Evolutionary conservation across 2,329 filamentous ascomycete genomes (phyloP).

Genomic region (Penicillium sp.): DNA sequence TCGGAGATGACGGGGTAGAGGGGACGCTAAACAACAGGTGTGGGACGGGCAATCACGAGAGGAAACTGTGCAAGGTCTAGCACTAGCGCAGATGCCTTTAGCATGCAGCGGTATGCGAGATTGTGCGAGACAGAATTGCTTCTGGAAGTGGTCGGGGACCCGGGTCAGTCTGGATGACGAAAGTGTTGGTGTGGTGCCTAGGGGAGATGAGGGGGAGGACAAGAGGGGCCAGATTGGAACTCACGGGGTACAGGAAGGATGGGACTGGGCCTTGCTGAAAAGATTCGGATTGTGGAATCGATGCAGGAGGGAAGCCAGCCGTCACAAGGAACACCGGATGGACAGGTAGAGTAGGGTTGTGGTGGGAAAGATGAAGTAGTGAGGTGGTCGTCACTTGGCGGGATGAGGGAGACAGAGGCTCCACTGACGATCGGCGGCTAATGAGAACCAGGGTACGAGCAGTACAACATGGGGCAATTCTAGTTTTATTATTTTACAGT

Average conservation of each 20-base stretch:
- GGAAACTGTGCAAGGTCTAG: conserved; percentile 25
- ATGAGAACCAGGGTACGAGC: conserved; percentile 26
- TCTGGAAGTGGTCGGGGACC: conserved; percentile 11
- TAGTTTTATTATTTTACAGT: too few relatives aligned
- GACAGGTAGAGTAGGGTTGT: conserved; percentile 4
- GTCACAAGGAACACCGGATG: conserved; percentile 9
- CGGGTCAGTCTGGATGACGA: conserved; percentile 33
- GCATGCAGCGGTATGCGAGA: conserved; percentile 21
- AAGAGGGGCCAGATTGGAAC: conserved; percentile 18
- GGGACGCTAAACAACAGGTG: conserved; percentile 13
- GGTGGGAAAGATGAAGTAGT: conserved; percentile 18
- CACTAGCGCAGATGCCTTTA: conserved; percentile 23
- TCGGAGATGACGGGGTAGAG: conserved; percentile 20
- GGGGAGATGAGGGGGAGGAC: conserved; percentile 25
- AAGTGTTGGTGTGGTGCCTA: conserved; percentile 32
- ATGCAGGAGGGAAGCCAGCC: conserved; percentile 11
- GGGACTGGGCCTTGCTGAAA: conserved; percentile 11
- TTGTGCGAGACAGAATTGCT: neutral
- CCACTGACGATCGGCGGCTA: conserved; percentile 40
- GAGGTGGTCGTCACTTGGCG: conserved; percentile 36
- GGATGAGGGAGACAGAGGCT: conserved; percentile 31
- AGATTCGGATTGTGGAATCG: conserved; percentile 11
- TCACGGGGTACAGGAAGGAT: conserved; percentile 9
- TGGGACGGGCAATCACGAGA: conserved; percentile 16
- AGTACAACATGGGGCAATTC: conserved; percentile 11